A percentile compares a stretch with the other conserved stretches of the same genome.
These are phyloP conservation scores for Aspergillus olivimuriae DNA, from an alignment of 495 filamentous ascomycete genomes.

Conservation along the genomic window DNA sequence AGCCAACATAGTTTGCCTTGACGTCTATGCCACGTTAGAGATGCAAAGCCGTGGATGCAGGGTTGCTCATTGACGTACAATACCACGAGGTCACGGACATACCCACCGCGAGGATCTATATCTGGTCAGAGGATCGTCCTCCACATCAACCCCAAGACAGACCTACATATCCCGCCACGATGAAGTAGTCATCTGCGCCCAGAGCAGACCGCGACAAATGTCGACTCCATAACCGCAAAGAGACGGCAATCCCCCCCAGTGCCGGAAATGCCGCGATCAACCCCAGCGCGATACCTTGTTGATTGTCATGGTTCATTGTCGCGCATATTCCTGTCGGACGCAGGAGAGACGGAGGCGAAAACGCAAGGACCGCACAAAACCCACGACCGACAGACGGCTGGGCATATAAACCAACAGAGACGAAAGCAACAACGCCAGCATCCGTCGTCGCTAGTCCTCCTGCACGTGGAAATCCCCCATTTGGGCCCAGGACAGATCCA, in stretches of 20 bases:
- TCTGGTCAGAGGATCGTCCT: not conserved
- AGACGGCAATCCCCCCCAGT: conserved; percentile 36
- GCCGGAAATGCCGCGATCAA: conserved; percentile 43
- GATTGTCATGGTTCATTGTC: conserved; percentile 18
- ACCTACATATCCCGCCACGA: conserved; percentile 19
- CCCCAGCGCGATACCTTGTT: conserved; percentile 37
- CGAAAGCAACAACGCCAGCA: too few species aligned
- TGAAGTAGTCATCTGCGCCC: conserved; percentile 20
- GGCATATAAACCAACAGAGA: too few species aligned
- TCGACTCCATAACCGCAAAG: conserved; percentile 38
- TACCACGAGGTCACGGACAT: conserved; percentile 27
- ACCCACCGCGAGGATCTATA: conserved; percentile 16
- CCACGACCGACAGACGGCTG: too few species aligned
- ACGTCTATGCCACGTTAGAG: too few species aligned
- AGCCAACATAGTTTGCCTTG: conserved; percentile 47
- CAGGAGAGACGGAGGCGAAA: too few species aligned
- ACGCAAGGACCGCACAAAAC: too few species aligned
- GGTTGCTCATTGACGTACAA: conserved; percentile 13
- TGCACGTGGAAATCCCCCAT: too few species aligned
- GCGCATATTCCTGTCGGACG: too few species aligned
- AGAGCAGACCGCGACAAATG: conserved; percentile 29
- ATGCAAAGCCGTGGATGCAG: not conserved
- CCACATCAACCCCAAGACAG: not conserved
- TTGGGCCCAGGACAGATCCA: too few species aligned
- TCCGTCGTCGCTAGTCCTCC: too few species aligned